Evolutionary conservation across 495 filamentous ascomycete species (phyloP).

Genomic region (Annulohypoxylon nitens): DNA sequence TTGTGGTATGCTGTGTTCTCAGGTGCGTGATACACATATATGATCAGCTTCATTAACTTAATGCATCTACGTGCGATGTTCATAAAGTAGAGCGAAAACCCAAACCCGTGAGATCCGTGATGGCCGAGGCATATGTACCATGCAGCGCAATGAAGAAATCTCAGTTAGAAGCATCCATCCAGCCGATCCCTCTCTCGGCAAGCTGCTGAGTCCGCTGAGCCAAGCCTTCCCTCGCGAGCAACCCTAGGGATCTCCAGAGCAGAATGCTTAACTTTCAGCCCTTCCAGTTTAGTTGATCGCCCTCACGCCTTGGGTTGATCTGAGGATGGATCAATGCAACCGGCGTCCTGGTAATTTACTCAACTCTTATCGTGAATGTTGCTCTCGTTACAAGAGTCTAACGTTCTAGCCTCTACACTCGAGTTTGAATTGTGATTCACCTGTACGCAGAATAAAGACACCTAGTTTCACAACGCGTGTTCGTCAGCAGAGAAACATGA

Average conservation of each 20-base stretch:
- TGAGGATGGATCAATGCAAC: neutral
- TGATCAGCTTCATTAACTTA: neutral
- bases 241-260: neutral
- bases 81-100: no score
- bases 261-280: neutral
- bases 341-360: neutral
- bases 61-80: neutral
- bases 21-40: neutral
- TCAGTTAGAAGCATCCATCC: neutral
- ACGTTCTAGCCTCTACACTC: neutral
- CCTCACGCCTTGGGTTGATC: slow-evolving; percentile 8
- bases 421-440: neutral
- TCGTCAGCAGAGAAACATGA: neutral
- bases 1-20: neutral
- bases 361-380: neutral
- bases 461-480: slow-evolving; percentile 1
- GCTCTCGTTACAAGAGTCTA: neutral
- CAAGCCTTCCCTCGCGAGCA: slow-evolving; percentile 2
- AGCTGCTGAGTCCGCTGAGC: neutral
- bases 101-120: neutral
- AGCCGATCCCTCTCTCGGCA: neutral
- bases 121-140: neutral
- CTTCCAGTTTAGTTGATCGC: slow-evolving; percentile 3
- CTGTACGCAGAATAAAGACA: neutral
- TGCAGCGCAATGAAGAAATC: neutral